These are phyloP conservation scores for Tulasnella sp. DNA, from an alignment of 768 basidiomycete species.

Conservation along the genomic window DNA sequence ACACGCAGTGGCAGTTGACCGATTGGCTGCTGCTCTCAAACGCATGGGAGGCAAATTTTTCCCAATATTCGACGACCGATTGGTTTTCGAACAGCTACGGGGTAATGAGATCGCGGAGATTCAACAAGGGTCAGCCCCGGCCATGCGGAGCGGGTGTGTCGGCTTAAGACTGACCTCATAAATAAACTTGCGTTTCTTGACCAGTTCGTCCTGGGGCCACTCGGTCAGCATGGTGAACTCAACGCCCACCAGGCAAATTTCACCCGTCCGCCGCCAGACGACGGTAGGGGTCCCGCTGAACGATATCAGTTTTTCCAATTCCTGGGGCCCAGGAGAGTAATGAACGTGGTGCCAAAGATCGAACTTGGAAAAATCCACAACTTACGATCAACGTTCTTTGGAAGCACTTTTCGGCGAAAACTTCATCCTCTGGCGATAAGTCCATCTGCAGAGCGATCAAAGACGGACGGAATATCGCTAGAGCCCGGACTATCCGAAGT, in stretches of 20 bases:
- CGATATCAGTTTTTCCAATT: constrained; percentile 92
- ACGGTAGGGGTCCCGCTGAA: constrained; percentile 96
- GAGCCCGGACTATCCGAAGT: constrained; percentile 81
- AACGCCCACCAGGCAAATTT: constrained; percentile 91
- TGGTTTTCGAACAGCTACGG: constrained; percentile 90
- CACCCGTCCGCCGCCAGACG: constrained; percentile 95
- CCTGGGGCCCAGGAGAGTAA: constrained; percentile 35
- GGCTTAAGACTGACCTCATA: constrained; percentile 28
- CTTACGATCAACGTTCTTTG: constrained; percentile 80
- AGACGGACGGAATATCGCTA: constrained; percentile 92
- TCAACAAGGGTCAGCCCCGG: not conserved
- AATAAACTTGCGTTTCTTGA: constrained; percentile 42
- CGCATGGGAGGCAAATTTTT: constrained; percentile 91
- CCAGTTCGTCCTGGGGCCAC: constrained; percentile 75
- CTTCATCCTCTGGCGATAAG: constrained; percentile 86
- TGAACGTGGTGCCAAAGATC: not conserved
- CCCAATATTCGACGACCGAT: constrained; percentile 91
- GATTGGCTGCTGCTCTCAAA: constrained; percentile 97
- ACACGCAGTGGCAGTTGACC: constrained; percentile 82
- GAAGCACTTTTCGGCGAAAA: constrained; percentile 92
- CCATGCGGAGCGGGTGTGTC: not conserved
- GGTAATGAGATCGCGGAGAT: not conserved
- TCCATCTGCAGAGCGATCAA: constrained; percentile 98
- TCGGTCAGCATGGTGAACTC: constrained; percentile 93
- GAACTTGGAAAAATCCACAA: not conserved